These are phyloP conservation scores for Vinca minor DNA, from an alignment of 257 asterid genomes.

Conservation along the genomic window DNA sequence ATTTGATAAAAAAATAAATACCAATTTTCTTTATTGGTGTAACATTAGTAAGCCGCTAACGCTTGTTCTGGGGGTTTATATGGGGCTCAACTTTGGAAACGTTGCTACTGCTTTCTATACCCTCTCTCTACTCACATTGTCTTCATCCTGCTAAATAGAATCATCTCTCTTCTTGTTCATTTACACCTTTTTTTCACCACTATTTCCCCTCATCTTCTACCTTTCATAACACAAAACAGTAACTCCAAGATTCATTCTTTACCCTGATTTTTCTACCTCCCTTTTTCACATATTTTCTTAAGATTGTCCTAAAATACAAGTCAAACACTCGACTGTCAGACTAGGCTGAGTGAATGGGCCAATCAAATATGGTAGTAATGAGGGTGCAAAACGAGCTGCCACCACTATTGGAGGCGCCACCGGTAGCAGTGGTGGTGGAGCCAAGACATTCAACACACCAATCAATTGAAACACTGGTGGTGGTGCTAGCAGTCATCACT, in stretches of 20 bases:
- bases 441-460: constrained; percentile 39
- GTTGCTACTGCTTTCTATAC: constrained; percentile 5
- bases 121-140: neutral
- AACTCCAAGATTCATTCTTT: neutral
- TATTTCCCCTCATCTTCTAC: neutral
- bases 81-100: too few species aligned
- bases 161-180: neutral
- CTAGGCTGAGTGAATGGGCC: too few species aligned
- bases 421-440: constrained; percentile 31
- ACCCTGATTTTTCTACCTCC: neutral
- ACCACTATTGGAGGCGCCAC: constrained; percentile 58
- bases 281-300: neutral
- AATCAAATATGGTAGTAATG: constrained; percentile 13
- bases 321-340: neutral
- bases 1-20: too few species aligned
- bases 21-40: too few species aligned
- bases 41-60: too few species aligned
- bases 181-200: neutral
- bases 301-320: constrained; percentile 7
- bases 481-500: constrained; percentile 70
- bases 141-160: neutral
- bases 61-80: too few species aligned
- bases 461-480: constrained; percentile 76
- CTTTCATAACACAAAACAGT: neutral
- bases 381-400: constrained; percentile 44